Conservation (phyloP, 768 basidiomycete genomes). For the Gloeophyllum trabeum region DNA sequence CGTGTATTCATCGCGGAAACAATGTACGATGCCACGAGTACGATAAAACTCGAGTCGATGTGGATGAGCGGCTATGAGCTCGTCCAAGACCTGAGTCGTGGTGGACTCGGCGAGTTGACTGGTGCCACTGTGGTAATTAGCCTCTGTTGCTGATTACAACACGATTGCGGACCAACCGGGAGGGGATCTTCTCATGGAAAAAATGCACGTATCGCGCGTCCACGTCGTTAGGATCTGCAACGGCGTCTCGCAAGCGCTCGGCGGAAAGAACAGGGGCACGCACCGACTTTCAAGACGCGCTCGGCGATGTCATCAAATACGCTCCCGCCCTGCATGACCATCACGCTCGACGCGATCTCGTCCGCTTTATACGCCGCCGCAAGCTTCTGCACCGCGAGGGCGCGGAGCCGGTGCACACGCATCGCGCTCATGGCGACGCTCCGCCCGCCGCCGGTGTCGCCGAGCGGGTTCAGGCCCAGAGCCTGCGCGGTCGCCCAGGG, state of each 20-base stretch:
- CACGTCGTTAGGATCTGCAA: constrained; percentile 60
- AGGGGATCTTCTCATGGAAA: constrained; percentile 93
- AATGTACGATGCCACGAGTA: constrained; percentile 84
- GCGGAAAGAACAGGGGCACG: constrained; percentile 10
- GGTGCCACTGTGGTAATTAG: constrained; percentile 12
- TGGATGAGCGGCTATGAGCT: constrained; percentile 62
- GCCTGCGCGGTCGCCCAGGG: constrained; percentile 57
- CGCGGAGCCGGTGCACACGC: constrained; percentile 70
- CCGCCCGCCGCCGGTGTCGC: constrained; percentile 44
- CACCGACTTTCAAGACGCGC: constrained; percentile 63
- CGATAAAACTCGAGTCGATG: constrained; percentile 78
- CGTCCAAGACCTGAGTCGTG: constrained; percentile 65
- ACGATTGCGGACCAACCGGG: constrained; percentile 62
- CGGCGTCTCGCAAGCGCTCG: constrained; percentile 3
- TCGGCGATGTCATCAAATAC: constrained; percentile 91
- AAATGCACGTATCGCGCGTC: constrained; percentile 88
- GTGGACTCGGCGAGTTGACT: constrained; percentile 85
- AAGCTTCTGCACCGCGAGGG: constrained; percentile 77
- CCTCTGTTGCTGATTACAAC: constrained; percentile 5
- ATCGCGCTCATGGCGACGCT: constrained; percentile 78
- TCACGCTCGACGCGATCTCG: constrained; percentile 86
- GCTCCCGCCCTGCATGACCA: constrained; percentile 92
- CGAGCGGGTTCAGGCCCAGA: constrained; percentile 50
- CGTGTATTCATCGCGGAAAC: constrained; percentile 75
- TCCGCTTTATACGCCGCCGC: constrained; percentile 80